Percentiles rank a stretch among this genome's conserved stretches.
Conservation (phyloP, 257 asterid species). For the Galeopsis tetrahit region DNA sequence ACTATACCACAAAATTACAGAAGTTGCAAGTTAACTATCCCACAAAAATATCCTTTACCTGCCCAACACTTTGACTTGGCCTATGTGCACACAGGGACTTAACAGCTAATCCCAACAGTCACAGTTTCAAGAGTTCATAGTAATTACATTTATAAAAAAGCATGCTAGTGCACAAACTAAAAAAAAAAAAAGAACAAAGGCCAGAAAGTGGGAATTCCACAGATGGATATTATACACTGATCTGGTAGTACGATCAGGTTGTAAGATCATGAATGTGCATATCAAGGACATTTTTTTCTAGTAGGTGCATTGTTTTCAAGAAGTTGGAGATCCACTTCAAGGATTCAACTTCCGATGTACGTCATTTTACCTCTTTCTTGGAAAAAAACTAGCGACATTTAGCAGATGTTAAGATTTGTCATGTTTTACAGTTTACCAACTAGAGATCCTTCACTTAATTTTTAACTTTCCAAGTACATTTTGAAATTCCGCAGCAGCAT, state of each 20-base stretch:
- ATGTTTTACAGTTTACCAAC: background rate
- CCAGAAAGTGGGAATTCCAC: background rate
- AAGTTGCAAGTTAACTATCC: background rate
- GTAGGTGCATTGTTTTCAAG: slow-evolving; percentile 11
- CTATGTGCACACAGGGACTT: background rate
- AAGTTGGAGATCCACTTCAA: background rate
- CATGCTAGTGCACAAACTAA: background rate
- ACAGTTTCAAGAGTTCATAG: background rate
- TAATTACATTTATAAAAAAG: too few relatives aligned
- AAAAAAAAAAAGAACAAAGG: background rate
- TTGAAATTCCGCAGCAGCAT: background rate
- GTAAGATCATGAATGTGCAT: background rate
- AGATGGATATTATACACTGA: slow-evolving; percentile 9
- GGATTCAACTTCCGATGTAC: background rate
- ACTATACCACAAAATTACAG: background rate
- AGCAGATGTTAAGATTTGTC: background rate
- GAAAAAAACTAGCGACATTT: slow-evolving; percentile 8
- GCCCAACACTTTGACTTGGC: background rate
- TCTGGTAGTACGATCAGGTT: background rate
- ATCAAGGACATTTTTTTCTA: slow-evolving; percentile 10
- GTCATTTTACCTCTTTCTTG: slow-evolving; percentile 14
- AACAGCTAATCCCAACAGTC: background rate
- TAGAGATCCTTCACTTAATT: background rate
- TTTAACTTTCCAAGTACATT: background rate
- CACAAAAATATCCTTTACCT: slow-evolving; percentile 2